Conservation (phyloP, 306 rosid species). For the Senna tora region DNA sequence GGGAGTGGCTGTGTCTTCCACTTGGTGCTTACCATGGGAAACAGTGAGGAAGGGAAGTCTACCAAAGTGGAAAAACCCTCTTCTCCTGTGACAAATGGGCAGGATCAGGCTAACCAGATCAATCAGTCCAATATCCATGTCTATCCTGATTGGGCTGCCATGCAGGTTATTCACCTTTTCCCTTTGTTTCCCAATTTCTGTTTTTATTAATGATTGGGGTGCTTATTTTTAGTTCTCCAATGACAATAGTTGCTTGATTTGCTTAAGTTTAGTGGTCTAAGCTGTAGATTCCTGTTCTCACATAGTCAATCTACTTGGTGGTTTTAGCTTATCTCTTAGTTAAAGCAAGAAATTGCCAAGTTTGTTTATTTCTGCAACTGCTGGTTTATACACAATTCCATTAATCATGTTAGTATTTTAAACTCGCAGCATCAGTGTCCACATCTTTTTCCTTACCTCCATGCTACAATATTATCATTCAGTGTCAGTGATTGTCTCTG, state of each 20-base stretch:
- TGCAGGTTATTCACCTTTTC: slow-evolving; percentile 72
- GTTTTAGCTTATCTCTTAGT: not conserved
- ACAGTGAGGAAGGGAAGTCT: slow-evolving; percentile 71
- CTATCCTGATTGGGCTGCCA: slow-evolving; percentile 94
- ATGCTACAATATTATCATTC: too few species aligned
- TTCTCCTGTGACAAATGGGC: slow-evolving; percentile 58
- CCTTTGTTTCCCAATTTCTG: slow-evolving; percentile 11
- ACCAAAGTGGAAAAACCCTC: slow-evolving; percentile 66
- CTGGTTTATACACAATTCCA: not conserved
- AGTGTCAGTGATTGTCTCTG: not conserved
- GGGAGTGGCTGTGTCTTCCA: slow-evolving; percentile 32
- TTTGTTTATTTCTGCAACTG: not conserved
- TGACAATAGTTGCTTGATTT: slow-evolving; percentile 3
- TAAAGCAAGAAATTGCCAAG: not conserved
- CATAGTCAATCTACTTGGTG: not conserved
- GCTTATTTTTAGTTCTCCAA: slow-evolving; percentile 1
- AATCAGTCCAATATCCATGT: slow-evolving; percentile 65
- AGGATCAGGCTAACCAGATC: slow-evolving; percentile 66
- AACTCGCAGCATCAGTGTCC: not conserved
- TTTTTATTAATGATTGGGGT: slow-evolving; percentile 2
- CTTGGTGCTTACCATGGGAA: slow-evolving; percentile 65
- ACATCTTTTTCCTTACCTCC: not conserved
- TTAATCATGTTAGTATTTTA: not conserved
- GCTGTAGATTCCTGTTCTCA: not conserved
- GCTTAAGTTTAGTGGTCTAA: too few species aligned